Percentiles rank a stretch among this genome's conserved stretches.
Evolutionary conservation across 257 asterid genomes (phyloP).

Genomic region (Solanum okadae): DNA sequence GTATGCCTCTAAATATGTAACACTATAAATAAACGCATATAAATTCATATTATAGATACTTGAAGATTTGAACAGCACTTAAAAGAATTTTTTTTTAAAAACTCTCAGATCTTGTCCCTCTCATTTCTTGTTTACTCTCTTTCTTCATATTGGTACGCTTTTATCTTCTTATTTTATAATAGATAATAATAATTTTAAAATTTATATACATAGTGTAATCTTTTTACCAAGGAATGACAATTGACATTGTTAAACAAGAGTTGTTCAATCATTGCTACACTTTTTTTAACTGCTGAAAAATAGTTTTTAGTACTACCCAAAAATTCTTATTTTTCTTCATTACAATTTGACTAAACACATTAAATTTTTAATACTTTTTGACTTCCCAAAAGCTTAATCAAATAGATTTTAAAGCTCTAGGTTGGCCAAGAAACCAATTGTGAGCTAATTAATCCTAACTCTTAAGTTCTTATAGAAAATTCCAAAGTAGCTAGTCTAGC

Average conservation of each 20-base stretch:
- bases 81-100: accelerated
- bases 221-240: background rate
- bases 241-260: background rate
- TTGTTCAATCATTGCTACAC: background rate
- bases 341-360: background rate
- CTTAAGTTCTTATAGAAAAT: background rate
- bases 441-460: background rate
- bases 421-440: background rate
- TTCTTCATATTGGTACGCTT: background rate
- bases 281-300: background rate
- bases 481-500: background rate
- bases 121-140: background rate
- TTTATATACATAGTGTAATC: background rate
- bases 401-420: background rate
- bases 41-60: no score
- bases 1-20: no score
- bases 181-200: background rate
- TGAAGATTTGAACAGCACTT: background rate
- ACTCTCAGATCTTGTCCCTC: background rate
- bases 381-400: background rate
- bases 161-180: background rate
- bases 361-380: background rate
- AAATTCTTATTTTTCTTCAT: background rate
- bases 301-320: background rate
- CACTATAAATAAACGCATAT: background rate